Conservation (phyloP, 495 filamentous ascomycete species). For the Xylona heveae region DNA sequence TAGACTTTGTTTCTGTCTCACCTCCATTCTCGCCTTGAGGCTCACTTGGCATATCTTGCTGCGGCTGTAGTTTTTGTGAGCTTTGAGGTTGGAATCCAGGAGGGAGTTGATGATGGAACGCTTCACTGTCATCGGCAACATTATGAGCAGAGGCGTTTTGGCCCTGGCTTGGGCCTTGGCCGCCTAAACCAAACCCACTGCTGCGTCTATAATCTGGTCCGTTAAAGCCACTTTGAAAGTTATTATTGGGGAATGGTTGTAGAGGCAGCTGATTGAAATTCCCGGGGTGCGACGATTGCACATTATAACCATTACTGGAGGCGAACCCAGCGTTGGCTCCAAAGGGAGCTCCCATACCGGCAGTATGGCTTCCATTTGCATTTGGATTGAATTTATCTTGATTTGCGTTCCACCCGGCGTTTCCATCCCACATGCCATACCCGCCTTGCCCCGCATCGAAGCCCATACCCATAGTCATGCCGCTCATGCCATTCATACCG, state of each 20-base stretch:
- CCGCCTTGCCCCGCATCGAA: constrained; percentile 42
- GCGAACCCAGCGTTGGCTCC: constrained; percentile 54
- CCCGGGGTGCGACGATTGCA: constrained; percentile 32
- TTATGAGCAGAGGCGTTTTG: constrained; percentile 30
- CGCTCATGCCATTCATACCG: constrained; percentile 25
- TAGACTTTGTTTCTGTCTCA: too few species aligned
- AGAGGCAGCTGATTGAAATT: constrained; percentile 32
- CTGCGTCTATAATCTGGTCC: constrained; percentile 31
- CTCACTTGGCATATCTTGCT: too few species aligned
- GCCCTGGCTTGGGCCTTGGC: constrained; percentile 39
- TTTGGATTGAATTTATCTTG: constrained; percentile 45
- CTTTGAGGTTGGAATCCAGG: constrained; percentile 9
- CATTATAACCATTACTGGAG: constrained; percentile 38
- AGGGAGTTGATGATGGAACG: constrained; percentile 17
- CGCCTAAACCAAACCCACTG: constrained; percentile 31
- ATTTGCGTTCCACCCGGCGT: constrained; percentile 52
- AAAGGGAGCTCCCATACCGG: constrained; percentile 71
- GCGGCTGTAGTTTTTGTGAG: too few species aligned
- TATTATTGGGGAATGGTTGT: constrained; percentile 26
- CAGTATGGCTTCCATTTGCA: constrained; percentile 40
- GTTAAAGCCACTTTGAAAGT: constrained; percentile 28
- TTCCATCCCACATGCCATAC: constrained; percentile 43
- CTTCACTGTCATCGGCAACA: constrained; percentile 21
- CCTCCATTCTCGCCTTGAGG: too few species aligned
- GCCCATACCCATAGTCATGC: constrained; percentile 68